These are phyloP conservation scores for Serendipita sp. DNA, from an alignment of 768 basidiomycete species.

Conservation along the genomic window DNA sequence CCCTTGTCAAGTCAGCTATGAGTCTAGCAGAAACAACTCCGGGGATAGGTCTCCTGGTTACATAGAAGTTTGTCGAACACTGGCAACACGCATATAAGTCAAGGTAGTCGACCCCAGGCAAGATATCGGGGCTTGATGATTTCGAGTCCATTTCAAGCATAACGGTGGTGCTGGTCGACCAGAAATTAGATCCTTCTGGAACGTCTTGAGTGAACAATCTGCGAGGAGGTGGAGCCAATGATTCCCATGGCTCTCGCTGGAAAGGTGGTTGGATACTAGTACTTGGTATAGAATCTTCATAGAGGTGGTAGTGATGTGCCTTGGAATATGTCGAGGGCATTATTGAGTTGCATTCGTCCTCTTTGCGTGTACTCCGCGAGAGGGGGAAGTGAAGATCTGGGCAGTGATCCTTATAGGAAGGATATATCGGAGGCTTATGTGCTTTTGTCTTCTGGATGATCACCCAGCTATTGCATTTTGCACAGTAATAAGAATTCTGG, in stretches of 20 bases:
- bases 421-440: slow-evolving; percentile 46
- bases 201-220: slow-evolving; percentile 24
- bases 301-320: slow-evolving; percentile 68
- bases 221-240: slow-evolving; percentile 25
- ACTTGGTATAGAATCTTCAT: slow-evolving; percentile 54
- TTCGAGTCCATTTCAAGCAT: slow-evolving; percentile 13
- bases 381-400: slow-evolving; percentile 36
- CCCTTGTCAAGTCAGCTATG: slow-evolving; percentile 46
- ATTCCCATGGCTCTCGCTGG: slow-evolving; percentile 42
- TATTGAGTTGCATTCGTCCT: slow-evolving; percentile 30
- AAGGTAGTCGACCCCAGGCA: slow-evolving; percentile 32
- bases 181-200: slow-evolving; percentile 8
- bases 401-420: slow-evolving; percentile 30
- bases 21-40: slow-evolving; percentile 51
- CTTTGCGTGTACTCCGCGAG: slow-evolving; percentile 24
- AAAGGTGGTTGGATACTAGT: slow-evolving; percentile 47
- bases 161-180: slow-evolving; percentile 9
- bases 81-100: slow-evolving; percentile 78
- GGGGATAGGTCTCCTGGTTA: slow-evolving; percentile 45
- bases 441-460: slow-evolving; percentile 49
- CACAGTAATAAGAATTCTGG: slow-evolving; percentile 69
- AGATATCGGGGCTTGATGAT: slow-evolving; percentile 17
- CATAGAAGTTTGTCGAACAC: slow-evolving; percentile 59
- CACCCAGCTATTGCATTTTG: slow-evolving; percentile 71
- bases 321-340: slow-evolving; percentile 34